Evolutionary conservation across 148 eudicot species (phyloP).

Genomic region (Nepenthes gracilis): DNA sequence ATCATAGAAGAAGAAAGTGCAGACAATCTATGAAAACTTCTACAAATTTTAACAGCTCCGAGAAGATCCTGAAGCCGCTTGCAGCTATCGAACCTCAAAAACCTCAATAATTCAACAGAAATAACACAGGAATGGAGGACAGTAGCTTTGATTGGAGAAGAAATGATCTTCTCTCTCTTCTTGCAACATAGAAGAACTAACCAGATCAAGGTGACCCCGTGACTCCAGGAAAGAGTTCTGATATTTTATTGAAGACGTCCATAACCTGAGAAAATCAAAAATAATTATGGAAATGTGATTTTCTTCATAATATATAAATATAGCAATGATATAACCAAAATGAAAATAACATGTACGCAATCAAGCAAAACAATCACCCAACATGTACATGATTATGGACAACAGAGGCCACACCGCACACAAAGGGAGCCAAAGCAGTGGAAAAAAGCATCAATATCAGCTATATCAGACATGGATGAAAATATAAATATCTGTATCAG

Average conservation of each 20-base stretch:
- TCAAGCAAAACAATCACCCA: neutral
- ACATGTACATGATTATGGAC: neutral
- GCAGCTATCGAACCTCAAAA: too few relatives aligned
- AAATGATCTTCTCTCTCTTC: neutral
- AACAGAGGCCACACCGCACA: too few relatives aligned
- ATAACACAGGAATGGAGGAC: neutral
- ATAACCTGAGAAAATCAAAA: slow-evolving; percentile 42
- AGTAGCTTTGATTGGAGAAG: neutral
- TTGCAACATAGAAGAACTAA: too few relatives aligned
- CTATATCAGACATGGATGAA: too few relatives aligned
- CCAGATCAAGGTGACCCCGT: slow-evolving; percentile 30
- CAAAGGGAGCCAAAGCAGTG: too few relatives aligned
- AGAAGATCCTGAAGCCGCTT: too few relatives aligned
- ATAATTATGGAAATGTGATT: neutral
- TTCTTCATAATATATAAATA: neutral
- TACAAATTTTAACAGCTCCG: too few relatives aligned
- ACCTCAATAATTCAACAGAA: too few relatives aligned
- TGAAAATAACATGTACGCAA: neutral
- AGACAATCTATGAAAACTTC: too few relatives aligned
- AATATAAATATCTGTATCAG: too few relatives aligned
- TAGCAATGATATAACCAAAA: neutral
- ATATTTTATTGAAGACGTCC: slow-evolving; percentile 88
- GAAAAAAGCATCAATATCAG: too few relatives aligned
- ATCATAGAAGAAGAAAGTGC: too few relatives aligned
- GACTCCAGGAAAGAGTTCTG: slow-evolving; percentile 83